A percentile compares a stretch with the other conserved stretches of the same genome.
Conservation (phyloP, 805 yeast genomes). For the Limtongia smithiae region DNA sequence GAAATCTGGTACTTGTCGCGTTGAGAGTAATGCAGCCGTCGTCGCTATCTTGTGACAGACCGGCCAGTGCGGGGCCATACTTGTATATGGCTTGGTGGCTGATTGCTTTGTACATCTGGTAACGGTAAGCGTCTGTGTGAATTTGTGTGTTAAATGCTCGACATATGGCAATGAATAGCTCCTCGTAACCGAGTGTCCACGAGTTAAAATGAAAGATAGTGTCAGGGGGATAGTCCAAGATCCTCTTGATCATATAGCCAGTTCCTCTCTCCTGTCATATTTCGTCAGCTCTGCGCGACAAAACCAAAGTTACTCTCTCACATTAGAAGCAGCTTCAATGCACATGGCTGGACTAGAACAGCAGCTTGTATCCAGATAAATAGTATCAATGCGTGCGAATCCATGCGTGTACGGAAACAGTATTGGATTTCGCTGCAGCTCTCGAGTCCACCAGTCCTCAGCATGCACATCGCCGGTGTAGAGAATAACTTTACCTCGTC, state of each 20-base stretch:
- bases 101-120: conserved; percentile 31
- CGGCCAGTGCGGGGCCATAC: conserved; percentile 15
- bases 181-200: conserved; percentile 51
- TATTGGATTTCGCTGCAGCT: conserved; percentile 40
- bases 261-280: conserved; percentile 44
- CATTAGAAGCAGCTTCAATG: conserved; percentile 24
- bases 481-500: conserved; percentile 39
- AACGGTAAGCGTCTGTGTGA: conserved; percentile 37
- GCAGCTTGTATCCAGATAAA: conserved; percentile 57
- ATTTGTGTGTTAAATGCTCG: conserved; percentile 32
- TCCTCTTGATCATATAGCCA: conserved; percentile 34
- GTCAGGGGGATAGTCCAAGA: conserved; percentile 46
- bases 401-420: conserved; percentile 45
- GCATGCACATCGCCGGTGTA: conserved; percentile 59
- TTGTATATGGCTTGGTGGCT: conserved; percentile 4
- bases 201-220: conserved; percentile 45
- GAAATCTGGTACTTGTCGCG: conserved; percentile 7
- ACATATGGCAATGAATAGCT: conserved; percentile 46
- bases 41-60: neutral
- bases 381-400: conserved; percentile 39
- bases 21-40: conserved; percentile 11
- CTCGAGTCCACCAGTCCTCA: conserved; percentile 50
- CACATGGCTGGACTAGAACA: conserved; percentile 1
- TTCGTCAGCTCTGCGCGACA: no score
- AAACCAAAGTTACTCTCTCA: conserved; percentile 12